Evolutionary conservation across 495 filamentous ascomycete genomes (phyloP).

Genomic region (Hyphodiscus hymeniophilus): DNA sequence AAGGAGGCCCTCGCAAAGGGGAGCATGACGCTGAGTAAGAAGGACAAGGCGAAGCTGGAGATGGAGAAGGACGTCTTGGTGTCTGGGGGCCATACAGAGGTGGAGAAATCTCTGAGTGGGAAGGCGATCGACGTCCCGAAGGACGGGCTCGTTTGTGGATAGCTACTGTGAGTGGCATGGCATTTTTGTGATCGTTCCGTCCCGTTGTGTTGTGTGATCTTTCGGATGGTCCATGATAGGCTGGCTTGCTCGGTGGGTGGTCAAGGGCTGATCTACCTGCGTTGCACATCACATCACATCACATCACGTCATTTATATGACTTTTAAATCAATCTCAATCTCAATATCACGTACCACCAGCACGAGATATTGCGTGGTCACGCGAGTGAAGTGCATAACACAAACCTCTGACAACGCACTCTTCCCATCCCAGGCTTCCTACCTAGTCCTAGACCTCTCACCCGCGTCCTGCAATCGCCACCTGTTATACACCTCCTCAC

Average conservation of each 20-base stretch:
- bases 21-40: constrained; percentile 56
- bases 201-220: background rate
- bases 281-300: background rate
- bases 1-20: constrained; percentile 83
- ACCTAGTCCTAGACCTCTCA: no score
- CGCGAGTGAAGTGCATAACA: no score
- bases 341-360: no score
- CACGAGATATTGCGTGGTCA: no score
- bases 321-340: no score
- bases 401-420: no score
- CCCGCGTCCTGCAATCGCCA: no score
- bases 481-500: no score
- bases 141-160: constrained; percentile 37
- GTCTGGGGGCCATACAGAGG: constrained; percentile 3
- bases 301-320: background rate
- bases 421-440: no score
- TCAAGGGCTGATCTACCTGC: background rate
- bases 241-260: no score
- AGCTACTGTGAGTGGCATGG: no score
- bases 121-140: constrained; percentile 27
- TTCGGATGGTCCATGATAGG: background rate
- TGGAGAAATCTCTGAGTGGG: constrained; percentile 4
- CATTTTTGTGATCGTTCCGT: no score
- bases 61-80: constrained; percentile 12
- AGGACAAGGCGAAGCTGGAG: constrained; percentile 33